Evolutionary conservation across 345 rosid genomes (phyloP).

Genomic region (Noccaea caerulescens): DNA sequence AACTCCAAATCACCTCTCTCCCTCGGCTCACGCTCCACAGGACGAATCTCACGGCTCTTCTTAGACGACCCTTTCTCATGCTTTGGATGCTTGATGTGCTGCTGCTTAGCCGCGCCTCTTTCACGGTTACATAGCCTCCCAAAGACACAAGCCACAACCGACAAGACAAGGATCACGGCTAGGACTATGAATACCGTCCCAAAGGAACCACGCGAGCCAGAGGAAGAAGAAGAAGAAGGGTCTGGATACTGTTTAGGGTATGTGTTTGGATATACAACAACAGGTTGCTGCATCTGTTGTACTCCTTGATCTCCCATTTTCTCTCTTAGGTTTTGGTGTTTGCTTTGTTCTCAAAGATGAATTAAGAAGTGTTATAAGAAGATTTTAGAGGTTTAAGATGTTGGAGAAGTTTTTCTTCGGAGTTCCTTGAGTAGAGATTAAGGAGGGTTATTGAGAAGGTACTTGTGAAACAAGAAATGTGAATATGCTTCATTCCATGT

Average conservation of each 20-base stretch:
- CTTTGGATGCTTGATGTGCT: constrained; percentile 35
- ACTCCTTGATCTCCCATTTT: constrained; percentile 46
- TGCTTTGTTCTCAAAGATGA: constrained; percentile 24
- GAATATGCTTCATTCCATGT: constrained; percentile 42
- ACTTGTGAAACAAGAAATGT: constrained; percentile 44
- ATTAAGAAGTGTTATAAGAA: constrained; percentile 22
- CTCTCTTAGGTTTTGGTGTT: constrained; percentile 11
- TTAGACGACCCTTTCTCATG: constrained; percentile 36
- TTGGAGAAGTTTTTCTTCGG: constrained; percentile 9
- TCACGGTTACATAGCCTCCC: constrained; percentile 51
- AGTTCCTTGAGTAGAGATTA: constrained; percentile 48
- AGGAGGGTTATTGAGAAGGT: constrained; percentile 43
- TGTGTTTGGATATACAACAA: constrained; percentile 58
- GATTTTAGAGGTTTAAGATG: constrained; percentile 21
- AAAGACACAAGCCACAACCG: constrained; percentile 50
- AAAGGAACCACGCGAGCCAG: constrained; percentile 67
- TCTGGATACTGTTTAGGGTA: constrained; percentile 46
- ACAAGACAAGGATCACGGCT: constrained; percentile 50
- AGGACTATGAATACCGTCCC: constrained; percentile 64
- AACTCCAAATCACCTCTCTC: constrained; percentile 46
- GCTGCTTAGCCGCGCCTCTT: constrained; percentile 27
- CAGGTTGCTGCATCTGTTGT: constrained; percentile 54
- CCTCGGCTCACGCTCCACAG: constrained; percentile 46
- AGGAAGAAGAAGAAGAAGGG: constrained; percentile 45
- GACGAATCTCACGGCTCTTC: constrained; percentile 42